These are phyloP conservation scores for Exserohilum turcica DNA, from an alignment of 2,329 filamentous ascomycete species.

Conservation along the genomic window DNA sequence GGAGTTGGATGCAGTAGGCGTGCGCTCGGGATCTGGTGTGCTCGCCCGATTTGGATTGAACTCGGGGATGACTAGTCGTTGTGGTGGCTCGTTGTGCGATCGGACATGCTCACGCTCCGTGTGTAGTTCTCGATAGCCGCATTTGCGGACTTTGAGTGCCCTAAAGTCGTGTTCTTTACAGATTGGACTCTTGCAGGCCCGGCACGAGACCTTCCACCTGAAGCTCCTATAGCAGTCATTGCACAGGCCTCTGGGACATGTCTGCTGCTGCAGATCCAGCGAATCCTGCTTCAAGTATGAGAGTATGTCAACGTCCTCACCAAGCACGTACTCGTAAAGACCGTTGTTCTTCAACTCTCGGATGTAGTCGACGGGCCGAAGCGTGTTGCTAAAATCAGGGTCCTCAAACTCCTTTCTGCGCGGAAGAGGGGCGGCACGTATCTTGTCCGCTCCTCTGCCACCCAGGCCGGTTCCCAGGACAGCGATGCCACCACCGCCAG, in stretches of 20 bases:
- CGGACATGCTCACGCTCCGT: constrained; percentile 53
- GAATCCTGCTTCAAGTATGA: constrained; percentile 49
- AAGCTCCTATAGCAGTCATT: constrained; percentile 63
- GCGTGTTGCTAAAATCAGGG: constrained; percentile 57
- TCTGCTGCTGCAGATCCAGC: constrained; percentile 50
- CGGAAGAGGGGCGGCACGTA: constrained; percentile 63
- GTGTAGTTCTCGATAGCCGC: constrained; percentile 61
- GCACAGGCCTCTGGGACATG: constrained; percentile 62
- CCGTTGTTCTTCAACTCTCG: constrained; percentile 48
- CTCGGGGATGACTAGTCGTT: constrained; percentile 44
- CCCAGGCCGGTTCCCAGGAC: constrained; percentile 56
- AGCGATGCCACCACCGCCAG: constrained; percentile 63
- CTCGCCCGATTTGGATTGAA: constrained; percentile 41
- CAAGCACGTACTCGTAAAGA: constrained; percentile 50
- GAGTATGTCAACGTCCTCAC: constrained; percentile 48
- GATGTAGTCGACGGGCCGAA: constrained; percentile 54
- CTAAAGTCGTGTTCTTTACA: constrained; percentile 66
- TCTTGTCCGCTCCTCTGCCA: constrained; percentile 59
- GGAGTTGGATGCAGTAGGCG: constrained; percentile 30
- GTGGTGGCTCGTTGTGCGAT: constrained; percentile 40
- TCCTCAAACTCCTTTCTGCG: constrained; percentile 61
- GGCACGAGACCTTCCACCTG: constrained; percentile 64
- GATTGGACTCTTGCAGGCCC: constrained; percentile 60
- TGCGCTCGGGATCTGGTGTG: constrained; percentile 31
- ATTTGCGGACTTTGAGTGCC: constrained; percentile 61